Base-by-base conservation (phyloP, 768 basidiomycete species). In the Boletus rubroflammeus region DNA sequence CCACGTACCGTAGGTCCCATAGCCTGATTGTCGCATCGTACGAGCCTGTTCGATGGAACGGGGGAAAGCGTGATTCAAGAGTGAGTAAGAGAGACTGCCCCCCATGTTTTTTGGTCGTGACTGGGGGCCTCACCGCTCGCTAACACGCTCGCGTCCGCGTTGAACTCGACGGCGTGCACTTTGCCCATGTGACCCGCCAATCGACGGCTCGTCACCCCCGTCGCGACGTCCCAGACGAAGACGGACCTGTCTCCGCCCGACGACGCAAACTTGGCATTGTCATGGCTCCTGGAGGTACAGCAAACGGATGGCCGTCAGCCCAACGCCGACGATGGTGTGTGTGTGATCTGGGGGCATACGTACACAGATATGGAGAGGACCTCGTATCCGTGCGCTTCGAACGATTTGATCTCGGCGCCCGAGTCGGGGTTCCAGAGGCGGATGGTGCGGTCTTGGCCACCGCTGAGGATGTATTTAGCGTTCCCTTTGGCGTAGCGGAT, bases 201-300 rank as follows among this genome's bases (percentile, higher is more conserved):
- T 51, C 95, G 79, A 38, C 93, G 79, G 39, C 86, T 85, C 1
- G 95, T 93, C 42, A 83, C 80, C 13, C 92, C 96, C 31, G 88
- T 83, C 17, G 87, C 82, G 10, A 99, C 97, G 66, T 99, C 97
- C 96, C 96, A 98, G 23, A 97, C 72, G 61, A 97, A 97, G 1
- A 97, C 85, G 47, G 86, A 85, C 58, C 92, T 84, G 71, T 99
- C 96, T 6, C 96, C 96, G 31, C 96, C 96, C 23, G 88, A 91
- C 3, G 92, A 95, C 14, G 88, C 94, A 62, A 99, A 94, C 64
- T 88, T 88, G 28, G 88, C 85, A 74, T 99, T 99, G 72, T 99
- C 96, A 60, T 93, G 86, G 40, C 93, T 82, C 38, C 91, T 96
- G 21, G 17, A 32, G 13, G 28, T 15, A 19, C 28, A 9, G 10